A percentile compares a stretch with the other conserved stretches of the same genome.
phyloP scores from a whole-genome alignment of 345 rosid genomes.

The Acer campestre region DNA sequence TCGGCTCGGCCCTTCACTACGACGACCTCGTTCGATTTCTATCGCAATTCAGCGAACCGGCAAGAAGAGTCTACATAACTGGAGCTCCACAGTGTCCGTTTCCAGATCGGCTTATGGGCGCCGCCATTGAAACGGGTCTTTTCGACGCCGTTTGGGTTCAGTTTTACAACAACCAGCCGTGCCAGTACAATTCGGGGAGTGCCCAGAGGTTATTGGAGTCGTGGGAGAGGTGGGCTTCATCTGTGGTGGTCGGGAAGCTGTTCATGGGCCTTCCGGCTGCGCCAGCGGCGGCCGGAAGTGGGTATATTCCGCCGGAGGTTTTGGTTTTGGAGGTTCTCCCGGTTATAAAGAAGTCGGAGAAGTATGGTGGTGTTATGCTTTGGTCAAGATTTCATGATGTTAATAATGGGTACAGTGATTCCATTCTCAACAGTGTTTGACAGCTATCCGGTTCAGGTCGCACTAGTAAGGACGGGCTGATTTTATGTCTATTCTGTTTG shows the following conservation, averaged over 20 bases:
- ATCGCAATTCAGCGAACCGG: constrained; percentile 28
- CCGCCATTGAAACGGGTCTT: constrained; percentile 48
- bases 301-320: constrained; percentile 48
- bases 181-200: constrained; percentile 44
- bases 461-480: too few species aligned
- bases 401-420: constrained; percentile 47
- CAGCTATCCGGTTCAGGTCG: neutral
- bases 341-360: constrained; percentile 37
- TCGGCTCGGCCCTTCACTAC: constrained; percentile 42
- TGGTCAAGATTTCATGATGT: constrained; percentile 64
- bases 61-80: constrained; percentile 54
- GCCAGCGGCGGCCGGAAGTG: constrained; percentile 52
- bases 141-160: constrained; percentile 64
- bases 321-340: constrained; percentile 47
- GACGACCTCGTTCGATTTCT: constrained; percentile 49
- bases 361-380: constrained; percentile 70
- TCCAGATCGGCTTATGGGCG: constrained; percentile 50
- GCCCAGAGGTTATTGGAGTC: constrained; percentile 39
- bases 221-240: constrained; percentile 60
- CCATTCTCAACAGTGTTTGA: constrained; percentile 46
- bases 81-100: constrained; percentile 76
- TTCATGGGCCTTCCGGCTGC: constrained; percentile 68
- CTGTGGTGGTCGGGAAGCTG: constrained; percentile 33
- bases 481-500: too few species aligned
- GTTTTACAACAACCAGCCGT: constrained; percentile 65